A percentile compares a stretch with the other conserved stretches of the same genome.
phyloP scores from a whole-genome alignment of 805 yeast species.

The Candida coleopterorum region DNA sequence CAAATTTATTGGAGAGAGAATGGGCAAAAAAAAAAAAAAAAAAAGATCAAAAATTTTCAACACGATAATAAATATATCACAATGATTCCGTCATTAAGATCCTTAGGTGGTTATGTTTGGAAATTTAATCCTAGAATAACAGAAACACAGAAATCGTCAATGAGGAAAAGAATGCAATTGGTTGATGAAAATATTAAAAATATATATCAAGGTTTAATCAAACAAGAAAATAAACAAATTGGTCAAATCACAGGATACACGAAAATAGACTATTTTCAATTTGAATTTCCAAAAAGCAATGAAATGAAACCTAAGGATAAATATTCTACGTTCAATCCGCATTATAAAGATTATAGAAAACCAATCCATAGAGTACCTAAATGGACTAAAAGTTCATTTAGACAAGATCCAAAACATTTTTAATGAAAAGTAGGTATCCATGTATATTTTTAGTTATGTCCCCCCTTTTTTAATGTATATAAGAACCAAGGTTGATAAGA shows the following conservation, averaged over 20 bases:
- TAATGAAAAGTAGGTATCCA: too few relatives aligned
- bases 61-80: too few relatives aligned
- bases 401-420: constrained; percentile 73
- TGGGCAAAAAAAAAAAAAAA: not conserved
- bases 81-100: constrained; percentile 73
- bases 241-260: constrained; percentile 33
- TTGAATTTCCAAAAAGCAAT: constrained; percentile 63
- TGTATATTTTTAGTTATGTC: too few relatives aligned
- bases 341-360: constrained; percentile 76
- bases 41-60: too few relatives aligned
- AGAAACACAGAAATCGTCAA: constrained; percentile 73
- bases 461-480: too few relatives aligned
- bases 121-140: constrained; percentile 54
- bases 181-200: constrained; percentile 78
- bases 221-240: constrained; percentile 14
- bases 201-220: constrained; percentile 39
- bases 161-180: constrained; percentile 72
- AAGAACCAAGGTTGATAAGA: too few relatives aligned
- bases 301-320: constrained; percentile 83
- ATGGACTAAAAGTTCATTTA: constrained; percentile 81
- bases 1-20: too few relatives aligned
- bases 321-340: constrained; percentile 78
- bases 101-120: constrained; percentile 75
- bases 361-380: constrained; percentile 84
- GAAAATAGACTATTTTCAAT: constrained; percentile 33